Evolutionary conservation across 2,329 filamentous ascomycete species (phyloP).

Genomic region (Exophiala sideris): DNA sequence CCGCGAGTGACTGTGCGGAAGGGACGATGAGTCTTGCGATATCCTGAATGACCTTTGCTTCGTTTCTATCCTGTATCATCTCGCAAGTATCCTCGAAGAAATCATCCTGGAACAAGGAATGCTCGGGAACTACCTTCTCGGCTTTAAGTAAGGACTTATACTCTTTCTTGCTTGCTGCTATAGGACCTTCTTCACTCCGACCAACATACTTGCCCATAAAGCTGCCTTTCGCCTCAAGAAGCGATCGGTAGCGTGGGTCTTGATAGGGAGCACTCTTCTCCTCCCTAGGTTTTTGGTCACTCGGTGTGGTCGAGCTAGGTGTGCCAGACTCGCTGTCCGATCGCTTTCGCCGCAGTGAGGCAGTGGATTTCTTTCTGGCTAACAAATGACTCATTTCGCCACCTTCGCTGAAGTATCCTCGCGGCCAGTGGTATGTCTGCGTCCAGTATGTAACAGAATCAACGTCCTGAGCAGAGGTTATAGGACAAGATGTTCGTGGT

Average conservation of each 20-base stretch:
- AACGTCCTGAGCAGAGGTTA: slow-evolving; percentile 12
- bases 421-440: slow-evolving; percentile 26
- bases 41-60: too few species aligned
- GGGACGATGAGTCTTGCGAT: too few species aligned
- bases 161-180: slow-evolving; percentile 27
- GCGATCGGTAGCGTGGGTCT: slow-evolving; percentile 16
- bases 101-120: neutral
- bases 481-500: neutral
- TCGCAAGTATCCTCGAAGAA: too few species aligned
- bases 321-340: slow-evolving; percentile 15
- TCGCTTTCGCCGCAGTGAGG: slow-evolving; percentile 21
- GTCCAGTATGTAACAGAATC: slow-evolving; percentile 30
- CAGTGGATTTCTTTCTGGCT: slow-evolving; percentile 25
- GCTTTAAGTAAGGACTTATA: slow-evolving; percentile 30
- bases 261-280: slow-evolving; percentile 23
- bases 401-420: slow-evolving; percentile 29
- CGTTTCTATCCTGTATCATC: too few species aligned
- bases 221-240: slow-evolving; percentile 24
- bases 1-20: too few species aligned
- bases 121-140: slow-evolving; percentile 27
- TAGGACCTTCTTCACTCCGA: slow-evolving; percentile 22
- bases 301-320: slow-evolving; percentile 12
- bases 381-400: slow-evolving; percentile 31
- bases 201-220: slow-evolving; percentile 23
- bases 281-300: slow-evolving; percentile 24